A percentile compares a stretch with the other conserved stretches of the same genome.
phyloP scores from a whole-genome alignment of 2,329 filamentous ascomycete genomes.

The Pestalotiopsis sp. region DNA sequence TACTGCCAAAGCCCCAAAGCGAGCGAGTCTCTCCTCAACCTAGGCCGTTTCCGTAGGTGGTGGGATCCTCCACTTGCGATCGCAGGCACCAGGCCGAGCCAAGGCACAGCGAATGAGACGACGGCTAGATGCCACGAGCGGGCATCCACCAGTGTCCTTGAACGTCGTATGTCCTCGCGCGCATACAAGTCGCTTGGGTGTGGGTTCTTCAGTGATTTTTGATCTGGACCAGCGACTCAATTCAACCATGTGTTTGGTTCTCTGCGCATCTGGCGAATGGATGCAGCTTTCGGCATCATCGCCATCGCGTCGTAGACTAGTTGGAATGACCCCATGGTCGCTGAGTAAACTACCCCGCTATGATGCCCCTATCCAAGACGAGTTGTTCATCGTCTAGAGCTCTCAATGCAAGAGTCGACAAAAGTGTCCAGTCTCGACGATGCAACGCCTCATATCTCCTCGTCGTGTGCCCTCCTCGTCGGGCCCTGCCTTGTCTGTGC shows the following conservation, averaged over 20 bases:
- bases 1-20: not conserved
- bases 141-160: slow-evolving; percentile 10
- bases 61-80: not conserved
- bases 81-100: not conserved
- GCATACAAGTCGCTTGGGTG: not conserved
- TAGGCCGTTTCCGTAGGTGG: not conserved
- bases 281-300: not conserved
- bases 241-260: not conserved
- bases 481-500: not conserved
- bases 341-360: slow-evolving; percentile 11
- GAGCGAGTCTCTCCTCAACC: not conserved
- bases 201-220: not conserved
- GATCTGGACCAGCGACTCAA: slow-evolving; percentile 1
- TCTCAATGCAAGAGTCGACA: slow-evolving; percentile 3
- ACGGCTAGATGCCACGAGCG: slow-evolving; percentile 38
- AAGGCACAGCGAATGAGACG: slow-evolving; percentile 36
- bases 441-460: not conserved
- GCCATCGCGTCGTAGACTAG: not conserved
- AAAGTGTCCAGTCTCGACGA: not conserved
- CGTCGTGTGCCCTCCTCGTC: not conserved
- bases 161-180: not conserved
- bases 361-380: slow-evolving; percentile 8
- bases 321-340: not conserved
- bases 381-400: slow-evolving; percentile 6
- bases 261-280: not conserved